A percentile compares a stretch with the other conserved stretches of the same genome.
phyloP scores from a whole-genome alignment of 106 monocot species.

The Phalaenopsis equestris region DNA sequence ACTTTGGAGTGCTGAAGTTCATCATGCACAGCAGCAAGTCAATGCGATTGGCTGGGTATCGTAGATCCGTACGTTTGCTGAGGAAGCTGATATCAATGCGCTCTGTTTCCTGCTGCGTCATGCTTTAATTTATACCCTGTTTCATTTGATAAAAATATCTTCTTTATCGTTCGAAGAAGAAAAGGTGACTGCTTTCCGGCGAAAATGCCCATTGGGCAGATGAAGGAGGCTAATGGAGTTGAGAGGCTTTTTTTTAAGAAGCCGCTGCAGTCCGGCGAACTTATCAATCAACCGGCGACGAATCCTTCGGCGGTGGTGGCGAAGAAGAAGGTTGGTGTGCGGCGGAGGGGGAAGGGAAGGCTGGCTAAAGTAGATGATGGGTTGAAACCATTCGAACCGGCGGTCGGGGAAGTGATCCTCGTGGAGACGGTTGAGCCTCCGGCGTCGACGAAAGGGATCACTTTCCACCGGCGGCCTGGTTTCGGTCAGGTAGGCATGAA shows the following conservation, averaged over 20 bases:
- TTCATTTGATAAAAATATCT: neutral
- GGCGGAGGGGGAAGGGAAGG: constrained; percentile 21
- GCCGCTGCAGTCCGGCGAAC: constrained; percentile 28
- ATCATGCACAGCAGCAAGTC: constrained; percentile 9
- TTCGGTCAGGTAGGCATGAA: constrained; percentile 58
- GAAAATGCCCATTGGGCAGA: constrained; percentile 23
- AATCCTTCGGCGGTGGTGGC: neutral
- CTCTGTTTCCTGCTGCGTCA: neutral
- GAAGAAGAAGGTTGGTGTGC: constrained; percentile 16
- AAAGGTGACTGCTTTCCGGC: constrained; percentile 3
- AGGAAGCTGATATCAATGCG: constrained; percentile 6
- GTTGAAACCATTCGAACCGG: neutral
- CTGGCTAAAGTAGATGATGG: neutral
- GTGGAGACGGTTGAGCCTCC: constrained; percentile 22
- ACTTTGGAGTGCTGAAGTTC: neutral
- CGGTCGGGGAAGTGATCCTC: neutral
- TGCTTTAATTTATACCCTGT: neutral
- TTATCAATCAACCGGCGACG: constrained; percentile 24
- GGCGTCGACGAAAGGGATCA: constrained; percentile 41
- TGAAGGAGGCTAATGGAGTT: constrained; percentile 18
- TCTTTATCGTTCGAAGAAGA: too few species aligned
- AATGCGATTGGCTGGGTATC: neutral
- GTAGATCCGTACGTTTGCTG: constrained; percentile 5
- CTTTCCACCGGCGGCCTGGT: constrained; percentile 59
- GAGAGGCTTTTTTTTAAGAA: constrained; percentile 22